A percentile compares a stretch with the other conserved stretches of the same genome.
phyloP scores from a whole-genome alignment of 768 basidiomycete species.

The Termitomyces sp. region DNA sequence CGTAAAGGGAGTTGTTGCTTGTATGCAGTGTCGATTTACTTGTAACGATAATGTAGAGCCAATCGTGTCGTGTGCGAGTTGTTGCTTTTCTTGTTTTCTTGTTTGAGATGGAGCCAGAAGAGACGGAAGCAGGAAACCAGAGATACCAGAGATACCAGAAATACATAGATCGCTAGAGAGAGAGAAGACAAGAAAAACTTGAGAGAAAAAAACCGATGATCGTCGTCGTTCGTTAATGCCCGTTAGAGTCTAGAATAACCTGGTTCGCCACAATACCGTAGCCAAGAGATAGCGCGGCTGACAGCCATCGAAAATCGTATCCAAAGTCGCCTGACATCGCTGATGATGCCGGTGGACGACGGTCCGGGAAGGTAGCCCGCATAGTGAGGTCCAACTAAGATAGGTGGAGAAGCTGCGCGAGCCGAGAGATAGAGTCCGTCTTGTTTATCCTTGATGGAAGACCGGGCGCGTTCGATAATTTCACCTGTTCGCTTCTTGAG shows the following conservation, averaged over 20 bases:
- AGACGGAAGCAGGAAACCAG: not conserved
- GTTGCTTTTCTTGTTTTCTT: not conserved
- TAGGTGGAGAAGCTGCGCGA: not conserved
- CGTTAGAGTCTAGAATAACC: not conserved
- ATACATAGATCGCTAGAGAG: not conserved
- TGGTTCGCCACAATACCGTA: not conserved
- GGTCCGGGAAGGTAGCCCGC: not conserved
- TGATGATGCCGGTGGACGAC: not conserved
- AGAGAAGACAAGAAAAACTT: not conserved
- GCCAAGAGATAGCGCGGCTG: not conserved
- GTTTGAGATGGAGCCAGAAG: not conserved
- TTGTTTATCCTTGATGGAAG: too few species aligned
- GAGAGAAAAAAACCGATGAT: not conserved
- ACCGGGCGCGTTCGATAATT: not conserved
- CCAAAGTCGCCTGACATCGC: not conserved
- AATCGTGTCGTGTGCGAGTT: not conserved
- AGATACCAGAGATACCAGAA: not conserved
- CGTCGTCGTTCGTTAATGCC: not conserved
- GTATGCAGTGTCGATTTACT: not conserved
- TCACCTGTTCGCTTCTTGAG: not conserved
- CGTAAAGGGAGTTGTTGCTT: not conserved
- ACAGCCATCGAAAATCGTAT: not conserved
- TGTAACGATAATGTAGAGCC: not conserved
- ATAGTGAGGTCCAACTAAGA: constrained; percentile 9
- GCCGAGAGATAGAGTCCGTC: not conserved